These are phyloP conservation scores for Oehlia diaphana DNA, from an alignment of 192 early-diverging fungal species.

Conservation along the genomic window DNA sequence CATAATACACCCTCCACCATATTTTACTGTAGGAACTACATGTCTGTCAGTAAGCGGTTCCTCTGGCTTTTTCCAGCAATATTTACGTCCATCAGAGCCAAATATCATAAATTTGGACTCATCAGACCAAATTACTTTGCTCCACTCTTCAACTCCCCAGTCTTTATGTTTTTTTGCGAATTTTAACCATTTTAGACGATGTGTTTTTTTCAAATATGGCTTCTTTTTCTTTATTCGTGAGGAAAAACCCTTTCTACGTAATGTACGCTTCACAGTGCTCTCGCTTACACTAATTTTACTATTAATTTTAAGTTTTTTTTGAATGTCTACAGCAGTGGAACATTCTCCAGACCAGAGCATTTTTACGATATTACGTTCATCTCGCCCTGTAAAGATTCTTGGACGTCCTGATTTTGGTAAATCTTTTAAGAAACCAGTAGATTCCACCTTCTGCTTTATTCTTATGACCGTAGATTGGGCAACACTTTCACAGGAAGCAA, in stretches of 20 bases:
- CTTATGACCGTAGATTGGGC: neutral
- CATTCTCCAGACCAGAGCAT: neutral
- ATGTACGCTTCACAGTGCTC: neutral
- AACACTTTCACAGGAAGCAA: neutral
- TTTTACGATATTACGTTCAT: neutral
- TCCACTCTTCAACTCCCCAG: too few relatives aligned
- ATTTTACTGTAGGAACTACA: too few relatives aligned
- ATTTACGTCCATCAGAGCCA: too few relatives aligned
- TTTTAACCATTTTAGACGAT: too few relatives aligned
- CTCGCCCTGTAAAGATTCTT: neutral
- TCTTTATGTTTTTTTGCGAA: too few relatives aligned
- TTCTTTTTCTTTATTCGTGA: conserved; percentile 2
- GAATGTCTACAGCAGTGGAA: neutral
- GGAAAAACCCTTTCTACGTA: neutral
- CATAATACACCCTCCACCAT: too few relatives aligned
- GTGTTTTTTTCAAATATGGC: neutral
- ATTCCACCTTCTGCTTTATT: neutral
- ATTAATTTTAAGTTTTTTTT: neutral
- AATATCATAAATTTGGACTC: too few relatives aligned
- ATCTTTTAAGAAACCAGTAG: neutral
- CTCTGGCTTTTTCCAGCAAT: too few relatives aligned
- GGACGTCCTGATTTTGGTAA: neutral
- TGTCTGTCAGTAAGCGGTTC: too few relatives aligned
- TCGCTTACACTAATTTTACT: neutral
- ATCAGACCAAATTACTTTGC: too few relatives aligned